A percentile compares a stretch with the other conserved stretches of the same genome.
These are phyloP conservation scores for Lactifluus echinatus DNA, from an alignment of 768 basidiomycete species.

Conservation along the genomic window DNA sequence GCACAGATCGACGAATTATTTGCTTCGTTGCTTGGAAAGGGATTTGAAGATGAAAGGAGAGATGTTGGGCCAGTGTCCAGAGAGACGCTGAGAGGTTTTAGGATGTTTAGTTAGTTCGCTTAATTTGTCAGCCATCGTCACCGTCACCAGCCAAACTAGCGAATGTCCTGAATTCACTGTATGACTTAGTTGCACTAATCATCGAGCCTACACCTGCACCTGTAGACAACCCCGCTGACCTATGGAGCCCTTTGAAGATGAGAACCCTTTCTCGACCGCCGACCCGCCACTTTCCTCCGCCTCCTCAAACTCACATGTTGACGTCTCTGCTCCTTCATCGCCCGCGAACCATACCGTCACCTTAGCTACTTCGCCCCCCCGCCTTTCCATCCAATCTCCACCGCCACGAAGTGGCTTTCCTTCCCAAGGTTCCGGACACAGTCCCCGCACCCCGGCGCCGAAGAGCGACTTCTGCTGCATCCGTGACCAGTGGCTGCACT, in stretches of 20 bases:
- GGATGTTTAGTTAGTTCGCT: neutral
- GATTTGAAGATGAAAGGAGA: slow-evolving; percentile 22
- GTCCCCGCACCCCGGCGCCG: slow-evolving; percentile 38
- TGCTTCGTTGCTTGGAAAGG: slow-evolving; percentile 73
- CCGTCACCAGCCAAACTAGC: too few relatives aligned
- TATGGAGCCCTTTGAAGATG: slow-evolving; percentile 34
- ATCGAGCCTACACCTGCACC: neutral
- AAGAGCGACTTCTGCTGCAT: slow-evolving; percentile 76
- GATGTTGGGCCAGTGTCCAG: neutral
- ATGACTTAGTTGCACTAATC: neutral
- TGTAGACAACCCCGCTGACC: neutral
- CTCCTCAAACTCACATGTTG: slow-evolving; percentile 46
- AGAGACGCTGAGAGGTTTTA: neutral
- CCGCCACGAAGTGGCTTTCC: slow-evolving; percentile 40
- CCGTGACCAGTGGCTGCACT: slow-evolving; percentile 69
- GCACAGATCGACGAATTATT: slow-evolving; percentile 96
- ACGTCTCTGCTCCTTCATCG: slow-evolving; percentile 54
- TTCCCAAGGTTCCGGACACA: slow-evolving; percentile 47
- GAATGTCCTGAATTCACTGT: too few relatives aligned
- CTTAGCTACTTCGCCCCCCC: slow-evolving; percentile 35
- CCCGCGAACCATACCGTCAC: slow-evolving; percentile 33
- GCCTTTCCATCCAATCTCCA: slow-evolving; percentile 7
- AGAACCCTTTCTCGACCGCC: slow-evolving; percentile 35
- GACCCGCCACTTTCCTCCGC: slow-evolving; percentile 34
- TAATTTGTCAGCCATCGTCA: slow-evolving; percentile 6